A percentile compares a stretch with the other conserved stretches of the same genome.
These are phyloP conservation scores for Leccinum barrowsii DNA, from an alignment of 768 basidiomycete species.

Conservation along the genomic window DNA sequence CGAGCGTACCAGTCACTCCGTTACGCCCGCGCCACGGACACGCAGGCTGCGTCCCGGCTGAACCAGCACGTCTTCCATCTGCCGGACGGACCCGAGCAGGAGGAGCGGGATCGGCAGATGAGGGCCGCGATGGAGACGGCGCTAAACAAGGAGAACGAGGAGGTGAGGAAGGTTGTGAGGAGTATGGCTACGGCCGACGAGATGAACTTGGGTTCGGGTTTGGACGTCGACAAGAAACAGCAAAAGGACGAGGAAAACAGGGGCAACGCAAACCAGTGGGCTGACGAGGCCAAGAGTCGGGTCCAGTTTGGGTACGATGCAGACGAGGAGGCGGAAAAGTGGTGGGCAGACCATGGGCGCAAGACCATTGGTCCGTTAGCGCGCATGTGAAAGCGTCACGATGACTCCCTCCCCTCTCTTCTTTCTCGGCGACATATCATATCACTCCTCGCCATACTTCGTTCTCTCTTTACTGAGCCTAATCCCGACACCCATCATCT, in stretches of 20 bases:
- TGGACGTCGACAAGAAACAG: not conserved
- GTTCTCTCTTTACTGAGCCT: not conserved
- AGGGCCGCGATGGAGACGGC: slow-evolving; percentile 43
- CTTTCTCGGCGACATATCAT: not conserved
- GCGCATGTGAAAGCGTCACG: slow-evolving; percentile 1
- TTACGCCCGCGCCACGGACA: slow-evolving; percentile 43
- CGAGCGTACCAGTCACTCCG: slow-evolving; percentile 52
- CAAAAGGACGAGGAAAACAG: not conserved
- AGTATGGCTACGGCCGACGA: slow-evolving; percentile 7
- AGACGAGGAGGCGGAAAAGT: slow-evolving; percentile 46
- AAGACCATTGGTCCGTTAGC: slow-evolving; percentile 12
- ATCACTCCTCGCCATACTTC: not conserved
- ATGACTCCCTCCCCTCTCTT: not conserved
- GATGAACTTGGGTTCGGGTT: not conserved
- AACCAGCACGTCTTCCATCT: slow-evolving; percentile 57
- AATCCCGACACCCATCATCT: not conserved
- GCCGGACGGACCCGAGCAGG: slow-evolving; percentile 50
- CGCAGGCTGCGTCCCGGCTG: slow-evolving; percentile 46
- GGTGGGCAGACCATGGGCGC: slow-evolving; percentile 41
- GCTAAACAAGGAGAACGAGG: slow-evolving; percentile 22
- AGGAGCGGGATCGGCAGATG: slow-evolving; percentile 50
- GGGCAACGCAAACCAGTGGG: slow-evolving; percentile 54
- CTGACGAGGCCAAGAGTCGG: slow-evolving; percentile 47
- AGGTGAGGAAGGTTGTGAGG: slow-evolving; percentile 6
- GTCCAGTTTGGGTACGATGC: slow-evolving; percentile 54